These are phyloP conservation scores for Coemansia sp. DNA, from an alignment of 192 early-diverging fungal genomes.

Conservation along the genomic window DNA sequence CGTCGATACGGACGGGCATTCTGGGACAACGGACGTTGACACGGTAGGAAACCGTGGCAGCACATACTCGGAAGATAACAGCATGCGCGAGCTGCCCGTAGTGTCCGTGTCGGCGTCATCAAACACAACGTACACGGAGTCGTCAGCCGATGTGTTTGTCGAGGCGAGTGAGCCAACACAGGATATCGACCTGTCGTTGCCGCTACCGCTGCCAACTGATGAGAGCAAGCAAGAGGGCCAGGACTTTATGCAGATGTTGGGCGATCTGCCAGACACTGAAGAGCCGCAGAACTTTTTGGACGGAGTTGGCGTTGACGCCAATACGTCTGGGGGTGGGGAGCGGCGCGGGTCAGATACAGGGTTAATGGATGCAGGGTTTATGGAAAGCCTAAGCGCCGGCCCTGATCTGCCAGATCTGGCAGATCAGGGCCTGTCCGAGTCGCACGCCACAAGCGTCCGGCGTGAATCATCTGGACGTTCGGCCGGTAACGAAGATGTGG, in stretches of 20 bases:
- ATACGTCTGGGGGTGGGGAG: neutral
- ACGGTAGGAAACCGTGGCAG: neutral
- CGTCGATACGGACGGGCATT: conserved; percentile 5
- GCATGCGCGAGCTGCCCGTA: conserved; percentile 3
- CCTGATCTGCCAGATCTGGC: neutral
- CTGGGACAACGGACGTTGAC: neutral
- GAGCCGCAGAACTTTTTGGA: neutral
- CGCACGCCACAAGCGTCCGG: neutral
- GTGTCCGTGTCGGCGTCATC: conserved; percentile 12
- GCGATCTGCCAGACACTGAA: neutral
- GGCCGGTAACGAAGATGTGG: neutral
- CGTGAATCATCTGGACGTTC: no score
- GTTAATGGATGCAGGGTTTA: neutral
- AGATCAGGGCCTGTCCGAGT: neutral
- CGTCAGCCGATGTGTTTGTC: conserved; percentile 28
- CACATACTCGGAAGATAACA: conserved; percentile 12
- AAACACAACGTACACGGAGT: conserved; percentile 5
- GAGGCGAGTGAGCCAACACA: conserved; percentile 19
- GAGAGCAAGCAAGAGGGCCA: neutral
- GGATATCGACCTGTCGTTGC: conserved; percentile 2
- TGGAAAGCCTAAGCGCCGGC: conserved; percentile 6
- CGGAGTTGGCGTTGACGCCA: neutral
- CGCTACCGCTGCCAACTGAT: neutral
- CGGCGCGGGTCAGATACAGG: neutral
- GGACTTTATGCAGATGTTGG: conserved; percentile 13